These are phyloP conservation scores for Hypoxylon sp. DNA, from an alignment of 2,329 filamentous ascomycete species.

Conservation along the genomic window DNA sequence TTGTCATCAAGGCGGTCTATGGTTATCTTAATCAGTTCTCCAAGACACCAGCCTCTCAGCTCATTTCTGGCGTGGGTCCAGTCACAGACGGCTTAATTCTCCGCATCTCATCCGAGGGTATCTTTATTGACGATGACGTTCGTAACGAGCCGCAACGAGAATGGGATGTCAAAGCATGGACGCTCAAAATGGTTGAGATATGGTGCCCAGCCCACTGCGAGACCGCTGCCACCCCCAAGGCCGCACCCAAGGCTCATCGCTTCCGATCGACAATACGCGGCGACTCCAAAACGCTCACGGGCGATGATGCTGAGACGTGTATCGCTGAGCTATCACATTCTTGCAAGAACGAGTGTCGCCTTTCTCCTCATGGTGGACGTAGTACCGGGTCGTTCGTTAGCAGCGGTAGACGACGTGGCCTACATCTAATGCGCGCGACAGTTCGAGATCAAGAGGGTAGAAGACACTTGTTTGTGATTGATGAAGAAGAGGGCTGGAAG, in stretches of 20 bases:
- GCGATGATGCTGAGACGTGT: slow-evolving; percentile 76
- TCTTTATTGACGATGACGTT: slow-evolving; percentile 98
- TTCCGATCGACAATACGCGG: slow-evolving; percentile 63
- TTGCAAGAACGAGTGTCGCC: slow-evolving; percentile 74
- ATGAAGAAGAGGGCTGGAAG: slow-evolving; percentile 77
- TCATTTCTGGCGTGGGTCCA: slow-evolving; percentile 84
- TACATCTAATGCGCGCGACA: slow-evolving; percentile 74
- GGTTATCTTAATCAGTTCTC: slow-evolving; percentile 90
- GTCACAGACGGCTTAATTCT: slow-evolving; percentile 94
- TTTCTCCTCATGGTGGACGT: slow-evolving; percentile 63
- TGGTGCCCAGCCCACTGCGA: slow-evolving; percentile 78
- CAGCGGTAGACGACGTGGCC: slow-evolving; percentile 61
- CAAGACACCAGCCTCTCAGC: slow-evolving; percentile 89
- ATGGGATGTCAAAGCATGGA: slow-evolving; percentile 99
- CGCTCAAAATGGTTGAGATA: slow-evolving; percentile 91
- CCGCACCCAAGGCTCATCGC: slow-evolving; percentile 63
- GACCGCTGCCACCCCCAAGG: slow-evolving; percentile 58
- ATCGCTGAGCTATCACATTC: slow-evolving; percentile 71
- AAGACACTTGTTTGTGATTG: slow-evolving; percentile 73
- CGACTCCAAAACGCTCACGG: slow-evolving; percentile 66
- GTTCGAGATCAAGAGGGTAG: slow-evolving; percentile 76
- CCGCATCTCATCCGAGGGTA: slow-evolving; percentile 90
- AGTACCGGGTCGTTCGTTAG: slow-evolving; percentile 59
- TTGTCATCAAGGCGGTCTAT: slow-evolving; percentile 94
- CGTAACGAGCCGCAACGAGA: slow-evolving; percentile 92